Evolutionary conservation across 192 early-diverging fungal genomes (phyloP), one percentile per base, ranked within the genome.

Genomic region (Backusella morwellensis): DNA sequence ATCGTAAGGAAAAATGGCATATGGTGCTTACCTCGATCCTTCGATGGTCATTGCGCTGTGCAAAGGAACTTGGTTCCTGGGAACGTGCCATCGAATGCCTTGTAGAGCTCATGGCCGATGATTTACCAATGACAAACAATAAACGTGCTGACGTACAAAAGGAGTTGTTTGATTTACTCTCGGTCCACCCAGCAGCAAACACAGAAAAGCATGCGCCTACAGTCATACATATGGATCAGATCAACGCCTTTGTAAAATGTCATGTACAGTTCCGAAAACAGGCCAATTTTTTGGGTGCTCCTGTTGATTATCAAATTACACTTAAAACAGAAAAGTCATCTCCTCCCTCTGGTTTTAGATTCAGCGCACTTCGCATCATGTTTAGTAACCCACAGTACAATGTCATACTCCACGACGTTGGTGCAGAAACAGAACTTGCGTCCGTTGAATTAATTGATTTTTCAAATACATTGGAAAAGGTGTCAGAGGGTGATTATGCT

Each of bases 1-100:
- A 97, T 82, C 89, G 96, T 4, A 96, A 96, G 76, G 96, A 97
- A 77, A 78, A 83, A 38, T 97, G 96, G 96, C 83, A 84, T 70
- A 73, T 80, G 26, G 86, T 97, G 1, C 82, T 97, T 12, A 89
- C 85, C 8, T 89, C 88, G 6, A 92, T 96, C 19, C 72, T 94
- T 36, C 78, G 84, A 50, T 89, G 85, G 80, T 93, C 88, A 4
- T 70, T 91, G 5, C 84, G 84, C 11, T 96, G 96, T 82, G 95
- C 95, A 2, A 88, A 87, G 69, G 87, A 90, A 59, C 77, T 94
- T 7, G 88, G 85, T 1, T 78, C 81, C 21, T 88, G 87, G 86
- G 87, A 91, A 8, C 83, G 81, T 54, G 89, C 89, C 0, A 79
- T 93, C 3, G 91, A 93, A 70, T 89, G 86, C 40, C 76, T 94